These are phyloP conservation scores for Macrophomina pseudophaseolina DNA, from an alignment of 2,329 filamentous ascomycete genomes.

Conservation along the genomic window DNA sequence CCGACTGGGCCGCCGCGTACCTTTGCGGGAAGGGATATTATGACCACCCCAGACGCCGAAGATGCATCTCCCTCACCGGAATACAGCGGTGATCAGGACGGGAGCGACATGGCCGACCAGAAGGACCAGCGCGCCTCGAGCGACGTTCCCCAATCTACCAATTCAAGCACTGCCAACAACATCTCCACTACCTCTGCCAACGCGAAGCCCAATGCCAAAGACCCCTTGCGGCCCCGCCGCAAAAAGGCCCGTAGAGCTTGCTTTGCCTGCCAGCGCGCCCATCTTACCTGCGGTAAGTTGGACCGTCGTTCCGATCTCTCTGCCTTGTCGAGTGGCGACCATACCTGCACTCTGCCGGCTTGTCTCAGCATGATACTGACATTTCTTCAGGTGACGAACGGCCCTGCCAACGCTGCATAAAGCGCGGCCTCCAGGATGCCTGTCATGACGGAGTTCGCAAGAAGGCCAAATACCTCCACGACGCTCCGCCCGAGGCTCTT, in stretches of 20 bases:
- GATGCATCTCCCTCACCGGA: conserved; percentile 55
- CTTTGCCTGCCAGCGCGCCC: conserved; percentile 94
- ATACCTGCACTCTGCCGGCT: conserved; percentile 17
- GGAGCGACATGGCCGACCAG: conserved; percentile 52
- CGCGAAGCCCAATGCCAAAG: conserved; percentile 68
- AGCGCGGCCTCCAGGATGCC: conserved; percentile 84
- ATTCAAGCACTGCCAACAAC: conserved; percentile 32
- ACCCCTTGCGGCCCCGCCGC: conserved; percentile 83
- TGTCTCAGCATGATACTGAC: conserved; percentile 37
- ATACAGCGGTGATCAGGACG: conserved; percentile 49
- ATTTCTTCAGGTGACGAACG: conserved; percentile 79
- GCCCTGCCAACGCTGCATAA: conserved; percentile 92
- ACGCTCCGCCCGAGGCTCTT: conserved; percentile 87
- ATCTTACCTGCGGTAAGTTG: conserved; percentile 94
- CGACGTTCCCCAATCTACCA: conserved; percentile 37
- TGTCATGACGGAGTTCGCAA: conserved; percentile 97
- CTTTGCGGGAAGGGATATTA: conserved; percentile 47
- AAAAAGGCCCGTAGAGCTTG: conserved; percentile 97
- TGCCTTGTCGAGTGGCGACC: conserved; percentile 24
- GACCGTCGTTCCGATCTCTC: conserved; percentile 28
- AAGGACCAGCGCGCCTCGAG: conserved; percentile 45
- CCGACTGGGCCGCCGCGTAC: conserved; percentile 25
- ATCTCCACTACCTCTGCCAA: conserved; percentile 41
- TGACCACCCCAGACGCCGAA: conserved; percentile 54
- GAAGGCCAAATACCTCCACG: conserved; percentile 98